A percentile compares a stretch with the other conserved stretches of the same genome.
Conservation (phyloP, 306 rosid species). For the Malus sylvestris region DNA sequence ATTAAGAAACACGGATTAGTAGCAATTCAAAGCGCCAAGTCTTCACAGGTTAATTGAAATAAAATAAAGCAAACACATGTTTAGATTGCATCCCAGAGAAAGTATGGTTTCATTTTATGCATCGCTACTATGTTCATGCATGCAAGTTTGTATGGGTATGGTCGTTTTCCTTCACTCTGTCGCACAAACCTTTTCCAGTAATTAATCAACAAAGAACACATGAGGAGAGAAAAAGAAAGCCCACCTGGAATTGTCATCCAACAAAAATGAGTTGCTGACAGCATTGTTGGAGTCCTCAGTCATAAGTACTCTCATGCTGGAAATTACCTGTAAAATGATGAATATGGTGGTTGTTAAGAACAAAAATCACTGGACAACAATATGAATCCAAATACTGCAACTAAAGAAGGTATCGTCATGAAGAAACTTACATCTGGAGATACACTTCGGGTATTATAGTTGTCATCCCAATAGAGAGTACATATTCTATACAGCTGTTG, state of each 20-base stretch:
- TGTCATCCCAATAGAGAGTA: conserved; percentile 95
- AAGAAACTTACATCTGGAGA: conserved; percentile 68
- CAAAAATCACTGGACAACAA: neutral
- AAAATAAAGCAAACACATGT: neutral
- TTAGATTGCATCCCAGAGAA: neutral
- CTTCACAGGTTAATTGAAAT: neutral
- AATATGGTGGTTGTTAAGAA: conserved; percentile 15
- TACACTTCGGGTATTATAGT: conserved; percentile 93
- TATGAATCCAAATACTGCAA: conserved; percentile 4
- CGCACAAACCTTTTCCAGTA: neutral
- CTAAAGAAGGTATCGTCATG: neutral
- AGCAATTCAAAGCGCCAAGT: neutral
- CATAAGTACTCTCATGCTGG: conserved; percentile 97
- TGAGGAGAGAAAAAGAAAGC: neutral
- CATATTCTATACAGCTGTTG: conserved; percentile 99
- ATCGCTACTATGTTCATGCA: neutral
- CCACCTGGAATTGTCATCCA: conserved; percentile 98
- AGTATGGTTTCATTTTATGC: neutral
- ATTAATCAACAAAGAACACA: neutral
- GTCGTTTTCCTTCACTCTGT: neutral
- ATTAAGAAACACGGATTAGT: conserved; percentile 9
- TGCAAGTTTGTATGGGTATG: neutral
- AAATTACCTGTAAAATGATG: conserved; percentile 62
- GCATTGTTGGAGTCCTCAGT: conserved; percentile 95
- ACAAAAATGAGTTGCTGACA: conserved; percentile 87